Base-by-base conservation (phyloP, 2,329 filamentous ascomycete genomes). In the Moelleriella libera region DNA sequence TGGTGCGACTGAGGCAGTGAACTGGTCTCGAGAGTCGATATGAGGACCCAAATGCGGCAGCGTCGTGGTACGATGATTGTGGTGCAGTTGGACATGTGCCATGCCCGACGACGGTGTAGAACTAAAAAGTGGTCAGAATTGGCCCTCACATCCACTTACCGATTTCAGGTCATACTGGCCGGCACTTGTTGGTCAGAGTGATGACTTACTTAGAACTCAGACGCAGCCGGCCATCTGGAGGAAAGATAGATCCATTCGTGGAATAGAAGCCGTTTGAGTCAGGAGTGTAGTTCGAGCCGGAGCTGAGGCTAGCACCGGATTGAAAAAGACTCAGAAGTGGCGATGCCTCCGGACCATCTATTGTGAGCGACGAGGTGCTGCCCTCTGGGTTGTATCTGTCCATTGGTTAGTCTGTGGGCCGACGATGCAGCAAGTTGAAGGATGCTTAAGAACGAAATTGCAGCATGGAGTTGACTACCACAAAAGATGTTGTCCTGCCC, bases 311-410 rank as follows among this genome's bases (percentile, higher is more conserved):
- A 45, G 70, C 43, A 30, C 31, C 64, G 53, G 72, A 68, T 58
- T 71, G 68, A 60, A 76, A 77, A 52, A 76, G 61, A 57, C 63
- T 69, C 59, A 78, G 60, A 56, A 75, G 66, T 50, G 70, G 66
- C 48, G 72, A 64, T 52, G 71, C 66, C 58, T 75, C 72, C 48
- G 69, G 58, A 52, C 72, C 70, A 60, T 78, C 74, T 63, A 78
- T 68, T 54, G 71, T 69, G 55, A 77, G 65, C 56, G 74, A 66
- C 53, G 73, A 68, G 52, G 68, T 67, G 60, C 63, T 69, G 57
- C 71, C 64, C 57, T 76, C 74, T 59, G 75, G 72, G 58, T 65
- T 70, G 64, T 76, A 78, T 69, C 75, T 78, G 61, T 50, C 46
- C 49, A 50, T 50, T 48, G 49, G 46, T 50, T 46, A 50, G 49